Conservation (phyloP, 768 basidiomycete species). For the Trametes maxima region DNA sequence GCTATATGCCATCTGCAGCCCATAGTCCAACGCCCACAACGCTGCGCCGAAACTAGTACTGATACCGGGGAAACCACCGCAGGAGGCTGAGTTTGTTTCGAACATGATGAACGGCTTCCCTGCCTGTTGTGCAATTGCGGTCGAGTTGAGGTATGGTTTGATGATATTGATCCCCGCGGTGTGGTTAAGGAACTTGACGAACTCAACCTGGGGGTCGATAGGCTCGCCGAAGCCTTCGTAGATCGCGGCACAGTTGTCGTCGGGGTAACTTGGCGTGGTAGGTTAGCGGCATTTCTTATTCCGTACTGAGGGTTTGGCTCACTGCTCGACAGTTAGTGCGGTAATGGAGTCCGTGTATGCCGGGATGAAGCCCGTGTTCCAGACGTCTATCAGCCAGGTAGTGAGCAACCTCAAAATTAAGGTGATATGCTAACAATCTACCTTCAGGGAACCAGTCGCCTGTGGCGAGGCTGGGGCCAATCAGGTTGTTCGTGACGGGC, state of each 20-base stretch:
- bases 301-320: not conserved
- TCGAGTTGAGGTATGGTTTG: conserved; percentile 40
- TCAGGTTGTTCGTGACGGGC: conserved; percentile 32
- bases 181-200: conserved; percentile 49
- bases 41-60: conserved; percentile 52
- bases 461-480: conserved; percentile 36
- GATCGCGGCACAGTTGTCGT: conserved; percentile 37
- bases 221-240: conserved; percentile 30
- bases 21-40: conserved; percentile 54
- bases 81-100: conserved; percentile 56
- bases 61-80: conserved; percentile 55
- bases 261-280: conserved; percentile 37
- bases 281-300: not conserved
- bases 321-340: conserved; percentile 46
- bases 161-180: conserved; percentile 39
- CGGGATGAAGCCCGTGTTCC: conserved; percentile 35
- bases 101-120: conserved; percentile 51
- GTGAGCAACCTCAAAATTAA: not conserved
- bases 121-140: conserved; percentile 34
- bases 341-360: conserved; percentile 38
- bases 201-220: conserved; percentile 41
- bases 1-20: conserved; percentile 48
- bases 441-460: conserved; percentile 37
- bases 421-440: not conserved
- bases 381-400: conserved; percentile 26